A percentile compares a stretch with the other conserved stretches of the same genome.
phyloP scores from a whole-genome alignment of 73 alveolate genomes.

The Blepharisma stoltei region DNA sequence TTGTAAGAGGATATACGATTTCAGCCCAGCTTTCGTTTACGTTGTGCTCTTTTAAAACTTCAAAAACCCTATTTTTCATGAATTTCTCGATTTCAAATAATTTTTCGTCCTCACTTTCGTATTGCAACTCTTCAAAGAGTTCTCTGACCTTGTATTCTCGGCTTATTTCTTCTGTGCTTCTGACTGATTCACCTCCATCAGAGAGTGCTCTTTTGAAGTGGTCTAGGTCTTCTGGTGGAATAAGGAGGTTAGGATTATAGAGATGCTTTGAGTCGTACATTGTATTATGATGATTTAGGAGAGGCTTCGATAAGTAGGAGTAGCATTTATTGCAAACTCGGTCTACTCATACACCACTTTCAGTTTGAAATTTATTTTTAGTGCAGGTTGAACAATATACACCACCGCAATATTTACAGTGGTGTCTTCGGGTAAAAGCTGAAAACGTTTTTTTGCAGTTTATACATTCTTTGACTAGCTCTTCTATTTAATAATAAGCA shows the following conservation, averaged over 20 bases:
- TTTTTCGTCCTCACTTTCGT: background rate
- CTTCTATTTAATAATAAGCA: too few relatives aligned
- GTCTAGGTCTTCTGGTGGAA: too few relatives aligned
- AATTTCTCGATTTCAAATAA: background rate
- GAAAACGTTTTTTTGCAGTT: slow-evolving; percentile 4
- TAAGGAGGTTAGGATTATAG: too few relatives aligned
- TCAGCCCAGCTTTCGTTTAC: background rate
- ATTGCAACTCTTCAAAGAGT: slow-evolving; percentile 17
- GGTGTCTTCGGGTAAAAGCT: background rate
- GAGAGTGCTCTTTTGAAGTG: too few relatives aligned
- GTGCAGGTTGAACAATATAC: background rate
- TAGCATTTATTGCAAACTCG: too few relatives aligned
- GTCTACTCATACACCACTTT: too few relatives aligned
- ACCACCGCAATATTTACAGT: background rate
- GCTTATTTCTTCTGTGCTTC: background rate
- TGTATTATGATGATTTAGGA: too few relatives aligned
- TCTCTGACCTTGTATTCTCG: background rate
- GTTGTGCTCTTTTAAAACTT: background rate
- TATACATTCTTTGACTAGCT: background rate
- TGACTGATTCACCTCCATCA: background rate
- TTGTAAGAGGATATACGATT: background rate
- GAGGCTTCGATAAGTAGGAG: too few relatives aligned
- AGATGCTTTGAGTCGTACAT: too few relatives aligned
- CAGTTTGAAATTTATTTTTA: too few relatives aligned
- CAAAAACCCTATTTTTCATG: background rate